Evolutionary conservation across 306 rosid genomes (phyloP).

Genomic region (Malus sieversii): DNA sequence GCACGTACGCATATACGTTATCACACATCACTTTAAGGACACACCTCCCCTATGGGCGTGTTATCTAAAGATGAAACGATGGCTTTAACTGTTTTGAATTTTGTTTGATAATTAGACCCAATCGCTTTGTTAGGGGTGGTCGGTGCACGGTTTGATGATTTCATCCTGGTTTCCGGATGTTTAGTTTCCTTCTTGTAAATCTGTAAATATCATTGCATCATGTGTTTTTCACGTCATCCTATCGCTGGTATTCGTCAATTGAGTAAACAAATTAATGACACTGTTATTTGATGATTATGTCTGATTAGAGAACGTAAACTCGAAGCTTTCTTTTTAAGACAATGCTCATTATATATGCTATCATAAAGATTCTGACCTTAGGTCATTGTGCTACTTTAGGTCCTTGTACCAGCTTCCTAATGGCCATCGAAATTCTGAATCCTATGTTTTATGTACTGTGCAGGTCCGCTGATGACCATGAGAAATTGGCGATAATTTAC

Average conservation of each 20-base stretch:
- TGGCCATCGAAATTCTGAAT: constrained; percentile 5
- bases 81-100: background rate
- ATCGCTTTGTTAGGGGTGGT: background rate
- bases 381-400: background rate
- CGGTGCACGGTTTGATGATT: background rate
- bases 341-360: background rate
- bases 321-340: background rate
- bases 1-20: background rate
- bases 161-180: background rate
- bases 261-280: background rate
- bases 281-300: background rate
- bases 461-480: constrained; percentile 61
- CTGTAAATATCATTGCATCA: background rate
- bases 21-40: background rate
- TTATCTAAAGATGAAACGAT: background rate
- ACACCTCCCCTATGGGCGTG: background rate
- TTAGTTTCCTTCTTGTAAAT: background rate
- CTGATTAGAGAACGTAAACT: background rate
- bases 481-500: constrained; percentile 50
- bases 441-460: constrained; percentile 12
- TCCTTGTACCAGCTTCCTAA: background rate
- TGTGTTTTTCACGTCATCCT: background rate
- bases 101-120: background rate
- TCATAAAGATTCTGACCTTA: background rate
- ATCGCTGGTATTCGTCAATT: background rate